Conservation (phyloP, 495 filamentous ascomycete species). For the Terfezia claveryi region DNA sequence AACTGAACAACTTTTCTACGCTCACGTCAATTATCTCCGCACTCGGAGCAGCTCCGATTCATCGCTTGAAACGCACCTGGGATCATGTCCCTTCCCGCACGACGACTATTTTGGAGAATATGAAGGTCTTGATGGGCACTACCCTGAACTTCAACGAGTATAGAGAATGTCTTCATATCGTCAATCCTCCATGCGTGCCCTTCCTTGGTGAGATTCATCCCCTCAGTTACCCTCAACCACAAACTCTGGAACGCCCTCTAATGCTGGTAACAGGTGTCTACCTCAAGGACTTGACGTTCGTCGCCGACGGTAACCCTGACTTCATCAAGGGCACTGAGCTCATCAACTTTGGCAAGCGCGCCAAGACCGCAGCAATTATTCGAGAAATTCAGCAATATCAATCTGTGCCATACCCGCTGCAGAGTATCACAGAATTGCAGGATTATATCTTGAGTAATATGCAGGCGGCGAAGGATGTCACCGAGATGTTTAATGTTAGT, state of each 20-base stretch:
- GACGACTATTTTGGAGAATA: constrained; percentile 54
- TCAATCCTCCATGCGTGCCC: constrained; percentile 91
- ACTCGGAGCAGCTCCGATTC: constrained; percentile 78
- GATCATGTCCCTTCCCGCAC: constrained; percentile 70
- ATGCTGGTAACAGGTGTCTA: constrained; percentile 51
- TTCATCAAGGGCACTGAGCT: constrained; percentile 82
- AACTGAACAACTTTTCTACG: constrained; percentile 90
- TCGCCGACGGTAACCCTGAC: constrained; percentile 92
- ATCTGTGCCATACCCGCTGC: constrained; percentile 77
- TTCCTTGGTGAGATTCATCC: constrained; percentile 59
- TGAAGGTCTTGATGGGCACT: constrained; percentile 88
- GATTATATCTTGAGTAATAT: constrained; percentile 94
- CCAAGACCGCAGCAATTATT: constrained; percentile 94
- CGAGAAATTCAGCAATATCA: constrained; percentile 97
- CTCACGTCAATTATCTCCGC: constrained; percentile 97
- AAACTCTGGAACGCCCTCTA: constrained; percentile 5
- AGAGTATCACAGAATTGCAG: constrained; percentile 75
- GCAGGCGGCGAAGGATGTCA: constrained; percentile 72
- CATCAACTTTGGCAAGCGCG: constrained; percentile 96
- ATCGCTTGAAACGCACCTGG: constrained; percentile 89
- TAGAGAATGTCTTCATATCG: constrained; percentile 70
- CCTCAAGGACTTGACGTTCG: constrained; percentile 92
- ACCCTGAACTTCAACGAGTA: constrained; percentile 98
- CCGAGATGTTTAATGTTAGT: constrained; percentile 92
- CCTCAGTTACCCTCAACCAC: background rate